phyloP scores from a whole-genome alignment of 441 rosid genomes.

The Pelargonium hybrid region DNA sequence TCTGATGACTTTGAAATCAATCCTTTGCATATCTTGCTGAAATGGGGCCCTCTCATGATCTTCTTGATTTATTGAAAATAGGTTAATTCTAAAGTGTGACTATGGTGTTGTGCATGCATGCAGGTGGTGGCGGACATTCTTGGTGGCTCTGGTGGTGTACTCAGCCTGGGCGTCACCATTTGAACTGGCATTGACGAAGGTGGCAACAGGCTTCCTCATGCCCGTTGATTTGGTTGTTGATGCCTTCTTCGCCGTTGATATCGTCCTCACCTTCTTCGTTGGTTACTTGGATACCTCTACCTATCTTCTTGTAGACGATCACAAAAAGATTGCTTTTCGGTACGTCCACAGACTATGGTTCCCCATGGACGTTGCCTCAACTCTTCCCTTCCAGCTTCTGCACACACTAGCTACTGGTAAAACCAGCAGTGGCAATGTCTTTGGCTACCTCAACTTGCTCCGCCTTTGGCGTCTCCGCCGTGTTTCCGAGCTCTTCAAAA shows the following conservation, averaged over 20 bases:
- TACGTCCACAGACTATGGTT: conserved; percentile 43
- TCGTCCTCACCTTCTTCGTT: conserved; percentile 69
- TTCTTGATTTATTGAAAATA: too few species aligned
- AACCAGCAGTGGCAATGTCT: conserved; percentile 27
- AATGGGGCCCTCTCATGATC: too few species aligned
- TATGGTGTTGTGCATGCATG: not conserved
- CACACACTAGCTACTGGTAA: conserved; percentile 37
- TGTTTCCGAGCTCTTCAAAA: conserved; percentile 53
- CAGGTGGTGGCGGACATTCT: conserved; percentile 70
- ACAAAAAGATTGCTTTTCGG: conserved; percentile 56
- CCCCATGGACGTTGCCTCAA: conserved; percentile 78
- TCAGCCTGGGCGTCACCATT: conserved; percentile 87
- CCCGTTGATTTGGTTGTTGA: conserved; percentile 61
- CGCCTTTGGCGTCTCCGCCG: conserved; percentile 89
- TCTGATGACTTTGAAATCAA: too few species aligned
- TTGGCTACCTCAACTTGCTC: conserved; percentile 66
- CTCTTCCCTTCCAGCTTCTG: conserved; percentile 51
- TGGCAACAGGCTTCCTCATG: conserved; percentile 38
- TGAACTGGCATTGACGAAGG: conserved; percentile 62
- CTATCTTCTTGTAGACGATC: conserved; percentile 69
- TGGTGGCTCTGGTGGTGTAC: conserved; percentile 62
- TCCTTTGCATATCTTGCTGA: too few species aligned
- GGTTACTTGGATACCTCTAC: conserved; percentile 72
- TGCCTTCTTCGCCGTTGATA: conserved; percentile 64
- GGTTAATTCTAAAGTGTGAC: too few species aligned